phyloP scores from a whole-genome alignment of 352 stramenopile genomes.

The Globisporangium solare region DNA sequence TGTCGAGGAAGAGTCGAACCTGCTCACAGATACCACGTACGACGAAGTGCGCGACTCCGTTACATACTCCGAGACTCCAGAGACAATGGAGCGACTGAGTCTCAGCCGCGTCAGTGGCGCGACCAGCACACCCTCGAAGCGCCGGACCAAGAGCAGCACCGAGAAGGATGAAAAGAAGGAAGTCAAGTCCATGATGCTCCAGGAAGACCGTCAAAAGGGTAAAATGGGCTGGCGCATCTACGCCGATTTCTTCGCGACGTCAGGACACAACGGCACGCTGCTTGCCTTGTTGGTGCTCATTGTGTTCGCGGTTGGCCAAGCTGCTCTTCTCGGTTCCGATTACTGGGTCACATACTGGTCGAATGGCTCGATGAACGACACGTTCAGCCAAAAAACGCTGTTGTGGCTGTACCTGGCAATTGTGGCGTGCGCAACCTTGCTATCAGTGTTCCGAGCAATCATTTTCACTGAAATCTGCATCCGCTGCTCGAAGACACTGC shows the following conservation, averaged over 20 bases:
- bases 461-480: conserved; percentile 13
- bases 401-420: conserved; percentile 17
- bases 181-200: conserved; percentile 16
- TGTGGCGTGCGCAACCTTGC: conserved; percentile 20
- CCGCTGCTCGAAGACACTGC: conserved; percentile 1
- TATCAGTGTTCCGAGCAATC: conserved; percentile 13
- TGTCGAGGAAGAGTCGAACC: neutral
- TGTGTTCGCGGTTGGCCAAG: conserved; percentile 16
- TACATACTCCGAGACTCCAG: conserved; percentile 4
- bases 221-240: conserved; percentile 18
- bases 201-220: conserved; percentile 16
- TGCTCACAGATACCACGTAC: conserved; percentile 1
- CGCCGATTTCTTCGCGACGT: conserved; percentile 11
- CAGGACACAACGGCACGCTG: conserved; percentile 6
- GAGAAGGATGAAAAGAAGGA: neutral
- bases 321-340: conserved; percentile 12
- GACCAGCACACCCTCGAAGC: neutral
- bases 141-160: neutral
- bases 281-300: conserved; percentile 6
- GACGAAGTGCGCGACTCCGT: conserved; percentile 6
- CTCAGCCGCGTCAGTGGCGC: conserved; percentile 1
- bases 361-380: conserved; percentile 11
- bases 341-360: conserved; percentile 29
- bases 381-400: conserved; percentile 10
- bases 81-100: conserved; percentile 8